Percentiles rank a stretch among this genome's conserved stretches.
Conservation (phyloP, 306 rosid genomes). For the Cicer arietinum region DNA sequence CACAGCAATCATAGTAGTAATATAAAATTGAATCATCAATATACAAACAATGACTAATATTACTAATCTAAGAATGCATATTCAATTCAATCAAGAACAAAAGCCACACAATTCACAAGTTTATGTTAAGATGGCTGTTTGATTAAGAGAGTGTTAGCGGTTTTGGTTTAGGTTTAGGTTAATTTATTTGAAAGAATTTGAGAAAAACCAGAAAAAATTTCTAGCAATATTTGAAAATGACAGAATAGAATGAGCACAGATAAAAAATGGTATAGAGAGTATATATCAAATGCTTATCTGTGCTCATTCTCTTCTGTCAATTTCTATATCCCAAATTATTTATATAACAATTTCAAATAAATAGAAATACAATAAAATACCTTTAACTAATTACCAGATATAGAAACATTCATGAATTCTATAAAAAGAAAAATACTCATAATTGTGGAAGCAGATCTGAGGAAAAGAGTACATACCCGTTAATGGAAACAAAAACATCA, state of each 20-base stretch:
- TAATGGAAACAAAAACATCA: constrained; percentile 39
- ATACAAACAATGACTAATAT: too few relatives aligned
- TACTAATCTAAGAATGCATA: too few relatives aligned
- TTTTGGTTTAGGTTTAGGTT: background rate
- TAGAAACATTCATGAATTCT: constrained; percentile 26
- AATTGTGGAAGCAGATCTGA: constrained; percentile 61
- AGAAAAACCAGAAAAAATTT: constrained; percentile 33
- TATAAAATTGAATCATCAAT: too few relatives aligned
- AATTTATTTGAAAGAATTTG: constrained; percentile 18
- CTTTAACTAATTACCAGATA: constrained; percentile 27
- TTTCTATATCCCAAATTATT: constrained; percentile 58
- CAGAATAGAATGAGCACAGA: constrained; percentile 92
- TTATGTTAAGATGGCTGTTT: too few relatives aligned
- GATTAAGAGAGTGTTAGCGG: too few relatives aligned
- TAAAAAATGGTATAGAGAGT: constrained; percentile 58
- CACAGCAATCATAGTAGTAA: too few relatives aligned
- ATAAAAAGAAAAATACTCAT: constrained; percentile 5
- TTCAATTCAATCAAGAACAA: too few relatives aligned
- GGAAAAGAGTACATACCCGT: constrained; percentile 33
- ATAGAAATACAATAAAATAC: background rate
- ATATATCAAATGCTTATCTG: constrained; percentile 71
- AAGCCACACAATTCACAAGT: too few relatives aligned
- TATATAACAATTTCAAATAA: background rate
- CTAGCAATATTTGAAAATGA: constrained; percentile 61
- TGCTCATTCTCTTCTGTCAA: constrained; percentile 99